phyloP scores from a whole-genome alignment of 257 asterid species.

The Nemophila menziesii region DNA sequence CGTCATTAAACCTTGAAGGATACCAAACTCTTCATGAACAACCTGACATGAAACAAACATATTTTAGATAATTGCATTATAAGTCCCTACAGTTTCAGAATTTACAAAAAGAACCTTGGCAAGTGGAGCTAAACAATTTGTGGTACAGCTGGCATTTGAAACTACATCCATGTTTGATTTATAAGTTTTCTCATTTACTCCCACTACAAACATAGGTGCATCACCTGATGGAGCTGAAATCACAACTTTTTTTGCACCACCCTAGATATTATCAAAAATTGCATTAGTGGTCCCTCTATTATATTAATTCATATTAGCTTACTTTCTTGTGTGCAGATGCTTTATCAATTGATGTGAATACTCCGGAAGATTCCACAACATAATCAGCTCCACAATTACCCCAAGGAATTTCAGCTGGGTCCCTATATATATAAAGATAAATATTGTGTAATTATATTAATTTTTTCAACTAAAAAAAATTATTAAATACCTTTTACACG shows the following conservation, averaged over 20 bases:
- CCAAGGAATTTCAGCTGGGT: slow-evolving; percentile 95
- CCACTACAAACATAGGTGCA: slow-evolving; percentile 99
- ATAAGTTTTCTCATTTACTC: slow-evolving; percentile 82
- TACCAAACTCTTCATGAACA: slow-evolving; percentile 97
- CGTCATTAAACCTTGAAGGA: slow-evolving; percentile 89
- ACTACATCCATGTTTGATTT: slow-evolving; percentile 88
- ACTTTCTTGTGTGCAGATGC: slow-evolving; percentile 90
- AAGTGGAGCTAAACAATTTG: slow-evolving; percentile 97
- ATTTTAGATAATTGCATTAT: neutral
- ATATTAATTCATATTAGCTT: slow-evolving; percentile 5
- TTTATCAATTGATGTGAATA: slow-evolving; percentile 72
- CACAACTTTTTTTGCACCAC: slow-evolving; percentile 93
- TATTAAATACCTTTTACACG: slow-evolving; percentile 53
- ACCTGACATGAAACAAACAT: slow-evolving; percentile 37
- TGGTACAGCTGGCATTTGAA: slow-evolving; percentile 98
- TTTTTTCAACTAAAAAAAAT: neutral
- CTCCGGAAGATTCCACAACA: slow-evolving; percentile 92
- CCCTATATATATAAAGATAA: slow-evolving; percentile 30
- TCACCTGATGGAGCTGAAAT: slow-evolving; percentile 99
- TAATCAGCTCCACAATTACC: slow-evolving; percentile 86
- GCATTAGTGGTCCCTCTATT: too few relatives aligned
- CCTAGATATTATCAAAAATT: slow-evolving; percentile 34
- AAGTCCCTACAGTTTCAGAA: neutral
- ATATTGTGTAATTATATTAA: neutral
- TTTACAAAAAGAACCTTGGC: slow-evolving; percentile 67